Conservation (phyloP, 139 green algal genomes). For the Tetradesmus lagerheimii region DNA sequence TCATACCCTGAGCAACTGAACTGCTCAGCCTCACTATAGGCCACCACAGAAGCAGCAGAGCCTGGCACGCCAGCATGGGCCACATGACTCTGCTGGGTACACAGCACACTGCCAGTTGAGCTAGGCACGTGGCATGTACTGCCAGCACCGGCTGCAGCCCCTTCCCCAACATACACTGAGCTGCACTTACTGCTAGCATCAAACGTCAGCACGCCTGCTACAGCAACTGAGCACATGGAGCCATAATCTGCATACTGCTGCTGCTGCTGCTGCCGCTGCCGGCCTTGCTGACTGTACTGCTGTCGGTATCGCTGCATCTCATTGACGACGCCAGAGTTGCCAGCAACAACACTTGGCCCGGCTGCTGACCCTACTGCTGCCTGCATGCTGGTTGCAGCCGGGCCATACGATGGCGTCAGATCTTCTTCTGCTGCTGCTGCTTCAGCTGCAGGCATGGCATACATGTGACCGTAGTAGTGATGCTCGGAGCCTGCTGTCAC, state of each 20-base stretch:
- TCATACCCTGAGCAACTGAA: background rate
- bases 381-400: background rate
- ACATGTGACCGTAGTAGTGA: background rate
- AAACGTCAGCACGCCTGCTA: background rate
- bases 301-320: background rate
- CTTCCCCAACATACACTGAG: background rate
- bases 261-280: background rate
- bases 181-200: background rate
- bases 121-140: background rate
- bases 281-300: background rate
- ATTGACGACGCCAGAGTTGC: background rate
- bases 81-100: background rate
- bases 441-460: background rate
- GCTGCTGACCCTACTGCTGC: background rate
- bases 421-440: background rate
- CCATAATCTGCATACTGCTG: background rate
- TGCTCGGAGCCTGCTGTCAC: background rate
- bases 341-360: background rate
- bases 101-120: background rate
- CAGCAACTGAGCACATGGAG: background rate
- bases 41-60: background rate
- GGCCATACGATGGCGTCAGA: background rate
- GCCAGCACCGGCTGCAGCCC: background rate
- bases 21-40: background rate
- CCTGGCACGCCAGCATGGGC: background rate